These are phyloP conservation scores for Monarda citriodora DNA, from an alignment of 305 asterid species.

Conservation along the genomic window DNA sequence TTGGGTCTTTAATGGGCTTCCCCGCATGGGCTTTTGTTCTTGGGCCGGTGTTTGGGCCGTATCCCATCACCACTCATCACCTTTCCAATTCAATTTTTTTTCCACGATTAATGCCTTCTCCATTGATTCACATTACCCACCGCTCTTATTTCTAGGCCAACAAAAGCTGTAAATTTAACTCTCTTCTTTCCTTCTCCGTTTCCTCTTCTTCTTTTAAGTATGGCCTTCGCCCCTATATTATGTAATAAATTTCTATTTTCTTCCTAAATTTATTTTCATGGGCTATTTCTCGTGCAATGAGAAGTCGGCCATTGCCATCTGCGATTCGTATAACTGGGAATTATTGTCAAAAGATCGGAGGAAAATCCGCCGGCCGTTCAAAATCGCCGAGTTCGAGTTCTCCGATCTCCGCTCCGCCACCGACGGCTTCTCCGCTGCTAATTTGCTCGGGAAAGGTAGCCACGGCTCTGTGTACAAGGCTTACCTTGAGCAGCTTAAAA, in stretches of 20 bases:
- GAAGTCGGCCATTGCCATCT: conserved; percentile 69
- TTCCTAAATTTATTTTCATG: conserved; percentile 28
- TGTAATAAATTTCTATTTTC: not conserved
- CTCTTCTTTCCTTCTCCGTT: not conserved
- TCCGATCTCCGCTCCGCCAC: conserved; percentile 68
- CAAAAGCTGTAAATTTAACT: conserved; percentile 26
- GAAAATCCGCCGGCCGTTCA: conserved; percentile 22
- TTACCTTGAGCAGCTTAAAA: conserved; percentile 26
- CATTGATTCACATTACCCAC: conserved; percentile 37
- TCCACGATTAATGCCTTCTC: conserved; percentile 4
- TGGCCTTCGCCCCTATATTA: conserved; percentile 31
- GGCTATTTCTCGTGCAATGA: conserved; percentile 77
- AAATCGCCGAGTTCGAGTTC: conserved; percentile 43
- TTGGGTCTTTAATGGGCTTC: too few species aligned
- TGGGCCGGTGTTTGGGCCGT: too few species aligned
- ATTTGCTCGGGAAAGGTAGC: conserved; percentile 85
- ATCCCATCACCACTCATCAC: conserved; percentile 33
- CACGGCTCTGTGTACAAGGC: conserved; percentile 81
- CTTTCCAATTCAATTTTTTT: conserved; percentile 30
- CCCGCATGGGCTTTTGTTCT: too few species aligned
- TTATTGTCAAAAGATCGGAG: conserved; percentile 24
- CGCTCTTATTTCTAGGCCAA: conserved; percentile 36
- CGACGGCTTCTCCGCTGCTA: conserved; percentile 51
- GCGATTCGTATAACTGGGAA: conserved; percentile 58
- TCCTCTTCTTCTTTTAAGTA: conserved; percentile 17